Conservation (phyloP, 768 basidiomycete species). For the Filobasidium floriforme region DNA sequence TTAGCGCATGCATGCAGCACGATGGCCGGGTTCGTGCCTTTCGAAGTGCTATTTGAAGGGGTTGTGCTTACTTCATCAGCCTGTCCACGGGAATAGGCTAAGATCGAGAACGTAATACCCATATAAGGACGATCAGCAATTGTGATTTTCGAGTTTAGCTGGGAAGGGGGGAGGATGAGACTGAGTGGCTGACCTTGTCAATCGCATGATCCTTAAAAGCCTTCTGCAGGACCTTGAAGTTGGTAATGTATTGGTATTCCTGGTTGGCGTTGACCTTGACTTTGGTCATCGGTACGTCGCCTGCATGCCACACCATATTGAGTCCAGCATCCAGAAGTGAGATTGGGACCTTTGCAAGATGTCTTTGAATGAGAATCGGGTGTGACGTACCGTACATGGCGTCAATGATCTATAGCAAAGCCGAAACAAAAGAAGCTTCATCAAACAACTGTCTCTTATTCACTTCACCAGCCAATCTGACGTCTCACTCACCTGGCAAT, state of each 20-base stretch:
- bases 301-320: slow-evolving; percentile 46
- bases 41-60: neutral
- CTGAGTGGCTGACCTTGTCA: slow-evolving; percentile 81
- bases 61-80: slow-evolving; percentile 63
- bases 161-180: too few species aligned
- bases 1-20: too few species aligned
- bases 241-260: slow-evolving; percentile 85
- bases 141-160: too few species aligned
- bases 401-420: slow-evolving; percentile 58
- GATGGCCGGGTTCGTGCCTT: neutral
- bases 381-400: slow-evolving; percentile 71
- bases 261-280: slow-evolving; percentile 96
- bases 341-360: too few species aligned
- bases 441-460: neutral
- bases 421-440: neutral
- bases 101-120: neutral
- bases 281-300: slow-evolving; percentile 78
- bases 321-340: too few species aligned
- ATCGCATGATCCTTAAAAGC: slow-evolving; percentile 85
- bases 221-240: slow-evolving; percentile 93
- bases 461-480: neutral
- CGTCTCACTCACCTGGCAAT: slow-evolving; percentile 60
- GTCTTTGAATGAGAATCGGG: neutral
- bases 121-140: neutral
- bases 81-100: slow-evolving; percentile 93